Evolutionary conservation across 2,329 filamentous ascomycete species (phyloP), one percentile per base, ranked within the genome.

Genomic region (Trichoderma simmonsii): DNA sequence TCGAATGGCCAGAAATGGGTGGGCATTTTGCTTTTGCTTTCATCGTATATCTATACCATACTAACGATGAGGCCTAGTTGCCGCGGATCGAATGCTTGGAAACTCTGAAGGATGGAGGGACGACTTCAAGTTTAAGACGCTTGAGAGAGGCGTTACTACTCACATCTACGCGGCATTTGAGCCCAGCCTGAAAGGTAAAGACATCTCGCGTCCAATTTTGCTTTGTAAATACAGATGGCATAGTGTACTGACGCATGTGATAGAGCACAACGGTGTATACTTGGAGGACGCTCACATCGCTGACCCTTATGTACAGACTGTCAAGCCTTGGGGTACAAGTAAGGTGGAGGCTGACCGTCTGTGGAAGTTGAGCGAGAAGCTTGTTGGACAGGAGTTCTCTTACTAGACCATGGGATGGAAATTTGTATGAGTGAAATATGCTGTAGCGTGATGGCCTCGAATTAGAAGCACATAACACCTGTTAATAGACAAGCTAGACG

Each of bases 91-190:
- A 14, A 18, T 21, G 11, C 12, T 70, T 3, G 66, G 66, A 36
- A 70, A 70, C 21, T 48, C 43, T 24, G 68, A 70, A 24, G 68
- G 59, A n/a, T 63, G 59, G 59, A 24, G 5, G 1, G 34, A 15
- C 4, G 59, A 21, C 4, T 59, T 64, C 3, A 36, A 43, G 14
- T 70, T 51, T 15, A 70, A 70, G 30, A 21, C 59, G 4, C 39
- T 39, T 6, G 67, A 70, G 14, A 21, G 18, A 11, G 67, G 67
- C 6, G 48, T 70, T 21, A 30, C 60, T 2, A 70, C 68, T 3
- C 68, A 70, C 14, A 57, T 70, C 34, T 70, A 70, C 18, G 68
- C 60, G 6, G 68, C 60, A 24, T 70, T 70, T n/a, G 68, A 70
- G 30, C 68, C 68, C 1, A 48, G 60, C 18, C 43, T 70, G 0